phyloP scores from a whole-genome alignment of 306 rosid species.

The Sesbania bispinosa region DNA sequence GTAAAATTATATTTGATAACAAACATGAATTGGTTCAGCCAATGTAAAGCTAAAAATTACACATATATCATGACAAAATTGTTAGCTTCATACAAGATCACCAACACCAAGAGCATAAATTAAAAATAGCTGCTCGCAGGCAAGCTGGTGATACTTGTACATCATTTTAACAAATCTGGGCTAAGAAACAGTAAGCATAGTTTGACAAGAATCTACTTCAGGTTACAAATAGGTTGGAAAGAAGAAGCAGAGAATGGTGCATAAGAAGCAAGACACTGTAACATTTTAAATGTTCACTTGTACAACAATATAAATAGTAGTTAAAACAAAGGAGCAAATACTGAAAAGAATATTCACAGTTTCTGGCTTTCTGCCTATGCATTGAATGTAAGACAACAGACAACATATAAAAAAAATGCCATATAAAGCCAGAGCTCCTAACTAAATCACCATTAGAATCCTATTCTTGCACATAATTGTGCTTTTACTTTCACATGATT shows the following conservation, averaged over 20 bases:
- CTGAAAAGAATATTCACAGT: background rate
- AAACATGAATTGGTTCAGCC: slow-evolving; percentile 16
- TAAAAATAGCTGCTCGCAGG: background rate
- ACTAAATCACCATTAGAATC: slow-evolving; percentile 15
- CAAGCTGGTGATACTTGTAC: background rate
- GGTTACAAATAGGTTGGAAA: background rate
- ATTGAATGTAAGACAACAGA: background rate
- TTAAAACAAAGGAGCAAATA: background rate
- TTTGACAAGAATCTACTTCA: background rate
- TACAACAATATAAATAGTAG: background rate
- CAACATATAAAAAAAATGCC: background rate
- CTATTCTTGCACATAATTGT: background rate
- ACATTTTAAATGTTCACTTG: background rate
- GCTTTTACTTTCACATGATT: slow-evolving; percentile 6
- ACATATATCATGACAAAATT: background rate
- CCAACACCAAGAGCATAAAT: background rate
- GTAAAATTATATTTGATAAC: background rate
- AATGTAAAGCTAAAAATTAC: slow-evolving; percentile 14
- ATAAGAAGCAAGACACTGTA: background rate
- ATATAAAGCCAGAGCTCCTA: background rate
- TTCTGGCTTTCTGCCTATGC: slow-evolving; percentile 12
- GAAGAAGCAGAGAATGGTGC: background rate
- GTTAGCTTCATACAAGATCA: background rate
- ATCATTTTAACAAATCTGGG: background rate
- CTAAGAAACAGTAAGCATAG: background rate